Base-by-base conservation (phyloP, 805 yeast species). In the Lachancea waltii region DNA sequence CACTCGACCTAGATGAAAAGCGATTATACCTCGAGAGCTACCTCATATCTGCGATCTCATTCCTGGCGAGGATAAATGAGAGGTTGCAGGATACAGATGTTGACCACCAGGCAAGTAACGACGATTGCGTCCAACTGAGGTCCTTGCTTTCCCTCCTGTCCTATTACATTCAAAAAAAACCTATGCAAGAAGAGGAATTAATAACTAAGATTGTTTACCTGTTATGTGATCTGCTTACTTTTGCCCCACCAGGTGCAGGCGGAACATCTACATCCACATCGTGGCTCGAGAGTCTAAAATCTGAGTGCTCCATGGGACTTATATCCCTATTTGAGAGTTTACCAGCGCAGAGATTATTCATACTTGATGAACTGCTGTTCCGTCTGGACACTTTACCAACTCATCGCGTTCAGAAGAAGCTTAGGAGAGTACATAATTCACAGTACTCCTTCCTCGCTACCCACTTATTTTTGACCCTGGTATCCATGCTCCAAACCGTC, bases 191-290 rank as follows among this genome's bases (percentile, higher is more conserved):
- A 38, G 89, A 81, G 27, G 65, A 62, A 3, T 49, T 71, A 0
- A 51, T 81, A 7, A 77, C 86, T 0, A 73, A 71, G 44, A 48
- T 84, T 20, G 85, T 81, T 43, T 81, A 75, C 47, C 53, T 76
- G 17, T 57, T 56, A 15, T 43, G 53, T 4, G 58, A 52, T 17
- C 27, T 59, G 11, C 33, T 60, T 4, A 46, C 53, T 46, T 44
- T 43, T 26, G 43, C 41, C 36, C 43, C 47, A 23, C 35, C 30
- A 5, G 48, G 47, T 3, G 13, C 23, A 6, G 35, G 33, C 20
- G 20, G 35, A 7, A 40, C 33, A 20, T 20, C 45, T 7, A 34
- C 41, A 2, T n/a, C 36, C 3, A 50, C 54, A 31, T 40, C 40
- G 18, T 36, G 43, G 33, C 49, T 52, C 46, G 52, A 51, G 10